Percentiles rank a stretch among this genome's conserved stretches.
Conservation (phyloP, 208 protist genomes). For the Acanthamoeba lenticulata region DNA sequence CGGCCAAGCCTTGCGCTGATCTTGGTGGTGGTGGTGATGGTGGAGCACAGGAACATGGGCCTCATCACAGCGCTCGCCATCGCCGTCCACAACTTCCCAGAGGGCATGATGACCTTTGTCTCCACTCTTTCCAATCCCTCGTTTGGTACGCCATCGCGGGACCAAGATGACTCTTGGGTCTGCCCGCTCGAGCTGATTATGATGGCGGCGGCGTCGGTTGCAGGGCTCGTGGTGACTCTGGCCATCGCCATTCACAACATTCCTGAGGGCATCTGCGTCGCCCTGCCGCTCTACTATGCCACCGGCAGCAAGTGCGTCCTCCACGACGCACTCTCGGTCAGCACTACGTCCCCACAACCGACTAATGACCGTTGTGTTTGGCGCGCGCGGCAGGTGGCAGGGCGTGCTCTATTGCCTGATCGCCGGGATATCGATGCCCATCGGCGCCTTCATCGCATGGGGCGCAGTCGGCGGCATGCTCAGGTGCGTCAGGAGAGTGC, state of each 20-base stretch:
- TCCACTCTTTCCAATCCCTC: slow-evolving; percentile 54
- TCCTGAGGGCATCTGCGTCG: slow-evolving; percentile 79
- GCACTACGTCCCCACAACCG: neutral
- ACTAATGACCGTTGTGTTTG: neutral
- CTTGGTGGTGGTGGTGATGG: neutral
- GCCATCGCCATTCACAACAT: slow-evolving; percentile 81
- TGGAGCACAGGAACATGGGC: slow-evolving; percentile 69
- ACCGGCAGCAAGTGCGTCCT: slow-evolving; percentile 48
- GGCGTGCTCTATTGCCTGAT: slow-evolving; percentile 66
- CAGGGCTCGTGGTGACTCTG: slow-evolving; percentile 69
- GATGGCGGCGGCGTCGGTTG: neutral
- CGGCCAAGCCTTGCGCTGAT: neutral
- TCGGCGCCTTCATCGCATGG: slow-evolving; percentile 75
- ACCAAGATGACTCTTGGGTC: too few species aligned
- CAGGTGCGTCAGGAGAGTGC: neutral
- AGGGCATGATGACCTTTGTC: slow-evolving; percentile 81
- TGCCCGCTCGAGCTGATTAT: neutral
- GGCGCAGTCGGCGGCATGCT: neutral
- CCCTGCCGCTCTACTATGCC: slow-evolving; percentile 77
- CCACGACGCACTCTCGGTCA: neutral
- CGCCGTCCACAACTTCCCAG: slow-evolving; percentile 81
- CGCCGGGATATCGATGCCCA: slow-evolving; percentile 70
- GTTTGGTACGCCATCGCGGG: slow-evolving; percentile 34
- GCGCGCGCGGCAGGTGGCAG: neutral
- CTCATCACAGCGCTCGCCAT: slow-evolving; percentile 79